Conservation (phyloP, 257 asterid species). For the Solanum chilense region DNA sequence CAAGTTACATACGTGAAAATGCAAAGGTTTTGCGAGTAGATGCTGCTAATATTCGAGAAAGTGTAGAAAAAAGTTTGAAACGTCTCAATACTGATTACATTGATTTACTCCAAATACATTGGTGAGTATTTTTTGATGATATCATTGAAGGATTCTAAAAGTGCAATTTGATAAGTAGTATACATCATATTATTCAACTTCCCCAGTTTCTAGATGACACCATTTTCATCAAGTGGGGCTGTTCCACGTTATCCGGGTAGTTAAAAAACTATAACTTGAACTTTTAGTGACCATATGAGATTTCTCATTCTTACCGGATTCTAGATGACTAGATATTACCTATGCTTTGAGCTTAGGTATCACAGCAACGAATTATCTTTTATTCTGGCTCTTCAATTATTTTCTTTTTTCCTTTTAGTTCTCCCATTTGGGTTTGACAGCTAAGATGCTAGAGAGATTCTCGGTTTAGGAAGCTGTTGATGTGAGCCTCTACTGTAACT, state of each 20-base stretch:
- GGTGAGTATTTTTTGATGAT: slow-evolving; percentile 32
- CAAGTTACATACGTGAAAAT: slow-evolving; percentile 54
- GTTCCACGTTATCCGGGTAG: background rate
- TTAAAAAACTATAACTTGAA: background rate
- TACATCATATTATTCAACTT: background rate
- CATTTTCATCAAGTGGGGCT: background rate
- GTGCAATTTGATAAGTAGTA: background rate
- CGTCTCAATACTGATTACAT: slow-evolving; percentile 90
- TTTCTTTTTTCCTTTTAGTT: background rate
- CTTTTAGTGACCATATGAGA: background rate
- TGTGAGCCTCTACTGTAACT: background rate
- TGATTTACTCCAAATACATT: slow-evolving; percentile 91
- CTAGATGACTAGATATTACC: background rate
- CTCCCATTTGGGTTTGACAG: background rate
- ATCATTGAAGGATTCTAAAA: background rate
- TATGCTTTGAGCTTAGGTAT: background rate
- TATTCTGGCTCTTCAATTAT: background rate
- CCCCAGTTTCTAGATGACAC: background rate
- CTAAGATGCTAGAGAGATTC: background rate
- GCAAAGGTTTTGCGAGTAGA: slow-evolving; percentile 57
- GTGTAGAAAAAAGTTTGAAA: slow-evolving; percentile 89
- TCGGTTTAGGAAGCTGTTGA: background rate
- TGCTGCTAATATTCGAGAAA: slow-evolving; percentile 85
- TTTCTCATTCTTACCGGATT: background rate
- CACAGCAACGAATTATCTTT: background rate